Conservation (phyloP, 2,329 filamentous ascomycete genomes). For the Huntiella bhutanensis region DNA sequence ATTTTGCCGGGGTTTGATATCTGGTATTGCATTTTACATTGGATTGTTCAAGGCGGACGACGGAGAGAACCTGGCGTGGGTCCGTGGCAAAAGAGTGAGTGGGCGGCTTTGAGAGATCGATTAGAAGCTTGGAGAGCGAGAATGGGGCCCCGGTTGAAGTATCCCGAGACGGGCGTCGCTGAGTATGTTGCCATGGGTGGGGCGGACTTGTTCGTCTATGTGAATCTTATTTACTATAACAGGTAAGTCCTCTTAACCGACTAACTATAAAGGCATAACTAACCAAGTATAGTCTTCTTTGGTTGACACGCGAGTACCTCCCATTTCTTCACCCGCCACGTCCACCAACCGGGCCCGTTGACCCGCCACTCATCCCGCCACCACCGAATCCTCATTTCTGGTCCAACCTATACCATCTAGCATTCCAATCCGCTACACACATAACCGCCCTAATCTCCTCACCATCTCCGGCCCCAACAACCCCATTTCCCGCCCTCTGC, state of each 20-base stretch:
- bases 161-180: conserved; percentile 20
- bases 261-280: background rate
- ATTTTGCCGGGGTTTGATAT: conserved; percentile 26
- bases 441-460: background rate
- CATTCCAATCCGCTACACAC: no score
- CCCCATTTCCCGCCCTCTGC: conserved; percentile 27
- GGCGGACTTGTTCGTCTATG: conserved; percentile 23
- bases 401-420: no score
- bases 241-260: conserved; percentile 16
- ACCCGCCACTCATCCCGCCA: conserved; percentile 22
- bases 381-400: conserved; percentile 7
- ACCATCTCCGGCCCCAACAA: conserved; percentile 15
- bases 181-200: conserved; percentile 22
- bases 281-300: conserved; percentile 18
- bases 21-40: conserved; percentile 23
- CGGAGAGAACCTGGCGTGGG: conserved; percentile 21
- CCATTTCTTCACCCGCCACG: conserved; percentile 23
- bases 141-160: conserved; percentile 20
- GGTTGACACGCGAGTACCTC: conserved; percentile 26
- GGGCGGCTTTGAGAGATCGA: conserved; percentile 17
- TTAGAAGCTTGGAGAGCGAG: conserved; percentile 20
- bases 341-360: conserved; percentile 21
- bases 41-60: conserved; percentile 24
- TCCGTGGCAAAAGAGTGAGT: conserved; percentile 20
- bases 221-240: conserved; percentile 26